Evolutionary conservation across 768 basidiomycete species (phyloP).

Genomic region (Dentipellis fragilis): DNA sequence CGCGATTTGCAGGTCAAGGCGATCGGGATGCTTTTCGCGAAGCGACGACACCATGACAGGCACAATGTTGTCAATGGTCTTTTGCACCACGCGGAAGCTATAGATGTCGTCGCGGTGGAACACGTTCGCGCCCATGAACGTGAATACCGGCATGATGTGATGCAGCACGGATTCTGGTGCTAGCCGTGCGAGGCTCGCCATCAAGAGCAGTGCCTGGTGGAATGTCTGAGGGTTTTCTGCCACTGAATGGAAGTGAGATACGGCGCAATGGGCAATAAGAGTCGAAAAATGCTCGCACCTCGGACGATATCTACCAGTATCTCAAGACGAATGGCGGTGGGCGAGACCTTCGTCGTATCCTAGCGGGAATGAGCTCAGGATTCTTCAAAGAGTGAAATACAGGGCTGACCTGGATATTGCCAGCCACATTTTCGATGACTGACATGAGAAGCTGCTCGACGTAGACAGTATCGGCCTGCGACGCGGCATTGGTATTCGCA

Average conservation of each 20-base stretch:
- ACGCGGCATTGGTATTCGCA: constrained; percentile 41
- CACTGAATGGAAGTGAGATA: constrained; percentile 30
- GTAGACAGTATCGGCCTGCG: constrained; percentile 62
- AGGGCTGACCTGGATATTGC: constrained; percentile 40
- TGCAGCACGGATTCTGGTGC: constrained; percentile 87
- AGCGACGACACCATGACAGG: constrained; percentile 86
- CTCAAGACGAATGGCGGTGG: constrained; percentile 65
- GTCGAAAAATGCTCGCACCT: constrained; percentile 31
- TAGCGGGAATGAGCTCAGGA: constrained; percentile 15
- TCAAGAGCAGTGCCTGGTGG: constrained; percentile 82
- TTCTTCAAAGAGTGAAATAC: background rate
- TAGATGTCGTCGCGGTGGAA: constrained; percentile 95
- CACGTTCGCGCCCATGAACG: constrained; percentile 98
- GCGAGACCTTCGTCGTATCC: constrained; percentile 42
- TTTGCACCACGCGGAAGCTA: constrained; percentile 91
- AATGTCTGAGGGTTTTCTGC: constrained; percentile 91
- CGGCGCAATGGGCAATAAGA: constrained; percentile 1
- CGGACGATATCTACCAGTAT: constrained; percentile 82
- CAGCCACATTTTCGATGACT: constrained; percentile 59
- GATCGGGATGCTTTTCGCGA: constrained; percentile 40
- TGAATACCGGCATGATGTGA: constrained; percentile 97
- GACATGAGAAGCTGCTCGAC: constrained; percentile 79
- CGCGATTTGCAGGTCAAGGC: constrained; percentile 54
- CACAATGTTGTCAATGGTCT: constrained; percentile 92
- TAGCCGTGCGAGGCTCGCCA: constrained; percentile 74